Evolutionary conservation across 306 rosid species (phyloP), one percentile per base, ranked within the genome.

Genomic region (Mimosa bimucronata): DNA sequence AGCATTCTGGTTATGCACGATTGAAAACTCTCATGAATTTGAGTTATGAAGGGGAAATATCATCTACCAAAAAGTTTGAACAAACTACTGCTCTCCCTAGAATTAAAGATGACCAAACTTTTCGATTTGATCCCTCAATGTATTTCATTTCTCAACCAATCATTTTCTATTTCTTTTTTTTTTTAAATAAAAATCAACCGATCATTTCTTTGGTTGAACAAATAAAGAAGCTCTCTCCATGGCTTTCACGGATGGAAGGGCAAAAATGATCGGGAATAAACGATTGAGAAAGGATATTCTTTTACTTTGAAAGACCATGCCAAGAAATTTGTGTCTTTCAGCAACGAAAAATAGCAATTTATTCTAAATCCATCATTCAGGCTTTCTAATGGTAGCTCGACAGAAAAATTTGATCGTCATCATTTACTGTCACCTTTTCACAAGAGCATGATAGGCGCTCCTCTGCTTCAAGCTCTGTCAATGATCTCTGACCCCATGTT

Each of bases 391-490:
- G 73, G 73, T 72, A 72, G 14, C 66, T 73, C 30, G 60, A 76
- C 26, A 45, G 25, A 68, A 46, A 38, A 71, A 73, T n/a, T 19
- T 5, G 9, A 73, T 42, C 34, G 77, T 67, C 65, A 3, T 44
- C 77, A 53, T 50, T 78, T 57, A 37, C 45, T 52, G 50, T 83
- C 75, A 95, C 99, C 93, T 95, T 95, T 83, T 95, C 99, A 80
- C 96, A 91, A 76, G 94, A 87, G 89, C 87, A 95, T 75, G 98
- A 95, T 65, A 95, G 92, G 65, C 98, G 97, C 86, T 95, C 98
- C 90, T 95, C 98, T 26, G 97, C 97, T 83, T 95, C 98, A 77
- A 95, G 97, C 85, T 92, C 98, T 21, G 92, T 91, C 77, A 95
- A 85, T 71, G 98, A 95, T 80, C 89, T 90, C 79, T 82, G 89